phyloP scores from a whole-genome alignment of 148 eudicot genomes.

The Heliosperma pusillum region DNA sequence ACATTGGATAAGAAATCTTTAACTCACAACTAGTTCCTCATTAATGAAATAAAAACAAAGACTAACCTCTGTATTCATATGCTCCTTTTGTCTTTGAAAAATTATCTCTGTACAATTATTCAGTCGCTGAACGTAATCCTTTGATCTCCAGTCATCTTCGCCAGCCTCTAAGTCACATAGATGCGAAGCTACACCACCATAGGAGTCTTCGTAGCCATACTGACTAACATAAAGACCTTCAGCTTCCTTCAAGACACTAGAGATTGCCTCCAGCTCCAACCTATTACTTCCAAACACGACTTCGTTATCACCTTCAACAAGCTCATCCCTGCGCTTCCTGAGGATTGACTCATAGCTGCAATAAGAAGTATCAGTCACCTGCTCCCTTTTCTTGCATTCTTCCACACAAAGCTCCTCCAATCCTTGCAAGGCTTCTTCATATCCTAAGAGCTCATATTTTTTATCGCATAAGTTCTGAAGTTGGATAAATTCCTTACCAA shows the following conservation, averaged over 20 bases:
- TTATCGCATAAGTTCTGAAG: slow-evolving; percentile 73
- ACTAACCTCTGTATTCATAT: slow-evolving; percentile 63
- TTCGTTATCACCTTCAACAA: slow-evolving; percentile 51
- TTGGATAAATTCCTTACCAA: slow-evolving; percentile 68
- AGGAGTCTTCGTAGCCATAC: slow-evolving; percentile 67
- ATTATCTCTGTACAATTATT: slow-evolving; percentile 68
- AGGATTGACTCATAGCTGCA: slow-evolving; percentile 63
- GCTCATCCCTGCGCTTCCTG: slow-evolving; percentile 66
- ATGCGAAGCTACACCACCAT: slow-evolving; percentile 50
- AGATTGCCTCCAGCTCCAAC: slow-evolving; percentile 70
- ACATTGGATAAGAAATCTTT: slow-evolving; percentile 30
- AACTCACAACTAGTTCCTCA: not conserved
- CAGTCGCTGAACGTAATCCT: slow-evolving; percentile 61
- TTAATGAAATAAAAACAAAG: slow-evolving; percentile 21
- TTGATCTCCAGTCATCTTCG: slow-evolving; percentile 71
- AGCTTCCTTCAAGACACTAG: slow-evolving; percentile 69
- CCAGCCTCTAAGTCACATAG: slow-evolving; percentile 70
- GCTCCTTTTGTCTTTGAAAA: slow-evolving; percentile 75
- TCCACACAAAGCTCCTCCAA: slow-evolving; percentile 70
- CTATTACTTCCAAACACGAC: slow-evolving; percentile 40
- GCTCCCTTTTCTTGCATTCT: slow-evolving; percentile 82
- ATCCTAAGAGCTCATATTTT: slow-evolving; percentile 59
- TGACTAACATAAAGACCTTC: slow-evolving; percentile 54
- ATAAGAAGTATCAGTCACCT: slow-evolving; percentile 39
- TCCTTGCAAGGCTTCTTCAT: slow-evolving; percentile 81